Base-by-base conservation (phyloP, 2,329 filamentous ascomycete species). In the Epichloe bromicola region DNA sequence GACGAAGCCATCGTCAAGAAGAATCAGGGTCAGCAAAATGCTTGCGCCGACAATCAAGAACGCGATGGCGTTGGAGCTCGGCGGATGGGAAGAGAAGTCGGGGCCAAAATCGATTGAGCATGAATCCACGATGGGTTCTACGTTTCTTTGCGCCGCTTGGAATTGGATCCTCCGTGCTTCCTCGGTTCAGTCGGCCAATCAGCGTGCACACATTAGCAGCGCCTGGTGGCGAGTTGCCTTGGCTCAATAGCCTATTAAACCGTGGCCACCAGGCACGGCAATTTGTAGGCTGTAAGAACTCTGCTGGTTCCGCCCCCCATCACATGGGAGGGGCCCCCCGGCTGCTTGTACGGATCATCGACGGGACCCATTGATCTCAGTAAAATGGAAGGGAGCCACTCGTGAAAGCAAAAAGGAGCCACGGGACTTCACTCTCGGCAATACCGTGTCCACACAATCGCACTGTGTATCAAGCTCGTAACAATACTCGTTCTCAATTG, bases 1-100 rank as follows among this genome's bases (percentile, higher is more conserved):
- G 77, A 78, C 66, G 79, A 79, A 69, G 80, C 78, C 72, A 77
- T 82, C 61, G 55, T 69, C 60, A 63, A 59, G 59, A 56, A 56
- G 53, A 58, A 51, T 56, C 56, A 55, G 54, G 58, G 57, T 61
- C 56, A 58, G 59, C 58, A 62, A 58, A 56, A 59, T 61, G 60
- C 64, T 64, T 66, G 59, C 60, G 60, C 61, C 57, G 48, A 49
- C 30, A 54, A 51, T 53, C n/a, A 14, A 45, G 49, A 41, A 41
- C 43, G 48, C 44, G 23, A 50, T 48, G 51, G 51, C 44, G 48
- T 47, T 23, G 33, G 14, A 37, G 38, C 33, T 38, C 33, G 41
- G 36, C 42, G 30, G 42, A 42, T 42, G 26, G 52, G 46, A 20
- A 42, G 43, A 40, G 43, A 39, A 10, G 30, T 49, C 30, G 40